Base-by-base conservation (phyloP, 176 grass and related monocot species). In the Aegilops longissima region DNA sequence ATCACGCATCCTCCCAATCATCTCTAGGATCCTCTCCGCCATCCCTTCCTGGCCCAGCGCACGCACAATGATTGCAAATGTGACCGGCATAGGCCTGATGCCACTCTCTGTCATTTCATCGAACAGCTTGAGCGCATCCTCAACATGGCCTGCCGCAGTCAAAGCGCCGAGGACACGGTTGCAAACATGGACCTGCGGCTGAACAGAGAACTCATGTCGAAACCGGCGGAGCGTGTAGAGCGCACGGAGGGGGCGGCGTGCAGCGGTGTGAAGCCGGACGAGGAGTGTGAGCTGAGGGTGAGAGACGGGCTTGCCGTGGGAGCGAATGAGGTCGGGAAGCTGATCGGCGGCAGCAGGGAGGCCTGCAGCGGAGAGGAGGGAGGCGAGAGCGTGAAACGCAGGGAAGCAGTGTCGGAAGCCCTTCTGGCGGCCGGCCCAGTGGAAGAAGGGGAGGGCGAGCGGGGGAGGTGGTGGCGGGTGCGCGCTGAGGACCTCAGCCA, bases 401-500 rank as follows among this genome's bases (percentile, higher is more conserved):
- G 90, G 88, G 80, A 94, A 99, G 58, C 87, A 85, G 61, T 94
- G 94, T 70, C 89, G 90, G 85, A 96, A 93, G 27, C 85, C 84
- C 87, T 92, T 93, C 87, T 99, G 92, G 62, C 88, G 88, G 5
- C 89, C 92, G 2, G 92, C 92, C 94, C 90, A 99, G 80, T 87
- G 92, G 77, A 99, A 99, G 92, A 99, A 99, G 5, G 90, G 94
- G n/a, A 90, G 84, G 77, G 92, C 84, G 33, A 99, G 80, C 17
- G 92, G 84, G 13, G 92, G 93, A 8, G 85, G 84, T 3, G 85
- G 82, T 0, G 89, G 79, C 18, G 90, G 94, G 8, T 77, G 90
- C 14, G 87, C 82, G 16, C 85, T 79, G 52, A 96, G 94, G 25
- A 96, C 90, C 84, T 98, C 87, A 0, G 79, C 24, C 3, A 98